These are phyloP conservation scores for Penicillium daleae DNA, from an alignment of 495 filamentous ascomycete species.

Conservation along the genomic window DNA sequence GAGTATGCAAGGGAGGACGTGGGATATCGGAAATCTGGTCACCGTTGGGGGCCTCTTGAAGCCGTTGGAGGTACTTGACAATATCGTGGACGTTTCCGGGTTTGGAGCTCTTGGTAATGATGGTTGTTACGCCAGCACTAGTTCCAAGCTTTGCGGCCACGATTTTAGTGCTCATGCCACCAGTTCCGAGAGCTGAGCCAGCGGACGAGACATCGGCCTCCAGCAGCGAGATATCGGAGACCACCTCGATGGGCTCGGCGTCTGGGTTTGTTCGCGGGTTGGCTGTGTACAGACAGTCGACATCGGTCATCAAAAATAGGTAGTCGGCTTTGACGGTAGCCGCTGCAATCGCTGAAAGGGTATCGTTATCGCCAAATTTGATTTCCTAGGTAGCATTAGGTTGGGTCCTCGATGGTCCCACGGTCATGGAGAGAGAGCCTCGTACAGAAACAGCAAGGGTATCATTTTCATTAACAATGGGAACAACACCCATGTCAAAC, in stretches of 20 bases:
- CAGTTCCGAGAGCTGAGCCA: slow-evolving; percentile 89
- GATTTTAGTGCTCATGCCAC: slow-evolving; percentile 97
- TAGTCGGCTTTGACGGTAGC: slow-evolving; percentile 98
- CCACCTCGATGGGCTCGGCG: slow-evolving; percentile 87
- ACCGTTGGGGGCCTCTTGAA: slow-evolving; percentile 31
- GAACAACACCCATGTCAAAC: slow-evolving; percentile 93
- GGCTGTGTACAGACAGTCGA: slow-evolving; percentile 95
- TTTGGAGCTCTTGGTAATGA: slow-evolving; percentile 89
- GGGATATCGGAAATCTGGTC: slow-evolving; percentile 9
- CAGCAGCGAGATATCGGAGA: slow-evolving; percentile 84
- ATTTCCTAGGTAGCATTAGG: slow-evolving; percentile 65
- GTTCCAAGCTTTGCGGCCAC: slow-evolving; percentile 92
- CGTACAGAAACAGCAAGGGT: slow-evolving; percentile 83
- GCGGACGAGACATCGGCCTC: slow-evolving; percentile 89
- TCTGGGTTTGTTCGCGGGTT: slow-evolving; percentile 86
- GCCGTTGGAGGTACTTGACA: slow-evolving; percentile 75
- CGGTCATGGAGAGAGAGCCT: background rate
- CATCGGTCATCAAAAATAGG: slow-evolving; percentile 98
- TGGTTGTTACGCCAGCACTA: slow-evolving; percentile 90
- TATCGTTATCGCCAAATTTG: slow-evolving; percentile 99
- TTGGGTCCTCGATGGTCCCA: background rate
- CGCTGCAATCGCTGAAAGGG: slow-evolving; percentile 91
- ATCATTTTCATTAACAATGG: slow-evolving; percentile 98
- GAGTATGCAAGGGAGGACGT: slow-evolving; percentile 75
- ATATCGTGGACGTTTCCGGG: slow-evolving; percentile 92